Conservation (phyloP, 2,329 filamentous ascomycete species). For the Aspergillus sp. region DNA sequence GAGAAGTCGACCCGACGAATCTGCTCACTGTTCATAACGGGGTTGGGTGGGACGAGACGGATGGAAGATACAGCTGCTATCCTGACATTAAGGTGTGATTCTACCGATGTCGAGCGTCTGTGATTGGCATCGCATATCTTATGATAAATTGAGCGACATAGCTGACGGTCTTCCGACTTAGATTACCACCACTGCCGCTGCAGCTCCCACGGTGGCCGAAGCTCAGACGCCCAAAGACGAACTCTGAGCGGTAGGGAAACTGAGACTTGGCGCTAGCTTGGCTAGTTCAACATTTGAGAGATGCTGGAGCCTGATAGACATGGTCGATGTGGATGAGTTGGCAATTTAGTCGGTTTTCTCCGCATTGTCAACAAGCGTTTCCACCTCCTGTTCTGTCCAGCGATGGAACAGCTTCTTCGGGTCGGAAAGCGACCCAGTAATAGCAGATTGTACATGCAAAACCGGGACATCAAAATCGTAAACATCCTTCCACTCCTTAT, state of each 20-base stretch:
- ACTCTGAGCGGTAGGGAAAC: neutral
- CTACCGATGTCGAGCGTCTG: neutral
- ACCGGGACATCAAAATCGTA: conserved; percentile 67
- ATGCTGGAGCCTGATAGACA: neutral
- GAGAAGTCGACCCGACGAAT: conserved; percentile 13
- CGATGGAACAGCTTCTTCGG: conserved; percentile 63
- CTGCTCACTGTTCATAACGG: conserved; percentile 16
- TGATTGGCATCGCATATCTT: neutral
- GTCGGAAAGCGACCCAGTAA: conserved; percentile 53
- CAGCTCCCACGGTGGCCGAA: neutral
- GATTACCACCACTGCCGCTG: neutral
- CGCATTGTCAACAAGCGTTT: conserved; percentile 53
- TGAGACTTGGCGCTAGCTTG: neutral
- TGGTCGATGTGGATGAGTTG: neutral
- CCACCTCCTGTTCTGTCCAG: conserved; percentile 58
- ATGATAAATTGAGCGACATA: neutral
- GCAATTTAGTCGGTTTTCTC: conserved; percentile 24
- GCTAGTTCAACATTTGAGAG: neutral
- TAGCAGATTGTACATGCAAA: conserved; percentile 55
- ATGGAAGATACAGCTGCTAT: conserved; percentile 14
- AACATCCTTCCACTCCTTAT: conserved; percentile 58
- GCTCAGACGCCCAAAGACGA: neutral
- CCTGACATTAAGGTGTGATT: conserved; percentile 10
- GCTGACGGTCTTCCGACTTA: neutral
- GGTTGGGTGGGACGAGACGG: conserved; percentile 13